Evolutionary conservation across 768 basidiomycete species (phyloP), one percentile per base, ranked within the genome.

Genomic region (Hemileccinum rubropunctum): DNA sequence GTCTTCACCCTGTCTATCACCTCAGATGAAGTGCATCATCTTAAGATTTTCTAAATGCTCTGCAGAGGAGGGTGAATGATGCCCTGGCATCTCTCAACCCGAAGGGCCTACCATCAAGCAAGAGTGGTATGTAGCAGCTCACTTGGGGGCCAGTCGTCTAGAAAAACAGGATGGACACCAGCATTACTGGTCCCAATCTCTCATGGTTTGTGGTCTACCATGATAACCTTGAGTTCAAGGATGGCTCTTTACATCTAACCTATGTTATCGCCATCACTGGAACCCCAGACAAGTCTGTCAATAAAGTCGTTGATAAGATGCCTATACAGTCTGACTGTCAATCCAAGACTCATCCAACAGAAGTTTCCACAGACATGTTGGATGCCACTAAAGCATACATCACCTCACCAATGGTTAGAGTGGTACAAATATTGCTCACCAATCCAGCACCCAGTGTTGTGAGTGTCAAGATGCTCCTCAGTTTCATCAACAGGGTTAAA

Each of bases 61-160:
- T 50, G 30, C 43, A 34, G 23, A 26, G n/a, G 4, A 20, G 26
- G 20, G 23, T 56, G 3, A 21, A 42, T 9, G 17, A 34, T 5
- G 17, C 23, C 14, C 44, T 56, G 9, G 15, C 43, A 6, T 15
- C 20, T 18, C 18, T 53, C 18, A 42, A 45, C 26, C 30, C 47
- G 5, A 47, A 26, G 30, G 38, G 47, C 28, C 12, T 21, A 4
- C 35, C 30, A 26, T 30, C 47, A 15, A 28, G 15, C 38, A 38
- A 47, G 17, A 47, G 30, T 38, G 38, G 38, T 18, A 26, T 14
- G 12, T 47, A 38, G 47, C 47, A 47, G 17, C 47, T 47, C 30
- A 33, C 5, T n/a, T 54, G 53, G 56, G 53, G 56, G 11, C 56
- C 53, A 4, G 42, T 47, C 13, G 40, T 51, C 9, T 54, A 45